These are phyloP conservation scores for Calonectria crousiana DNA, from an alignment of 2,329 filamentous ascomycete genomes.

Conservation along the genomic window DNA sequence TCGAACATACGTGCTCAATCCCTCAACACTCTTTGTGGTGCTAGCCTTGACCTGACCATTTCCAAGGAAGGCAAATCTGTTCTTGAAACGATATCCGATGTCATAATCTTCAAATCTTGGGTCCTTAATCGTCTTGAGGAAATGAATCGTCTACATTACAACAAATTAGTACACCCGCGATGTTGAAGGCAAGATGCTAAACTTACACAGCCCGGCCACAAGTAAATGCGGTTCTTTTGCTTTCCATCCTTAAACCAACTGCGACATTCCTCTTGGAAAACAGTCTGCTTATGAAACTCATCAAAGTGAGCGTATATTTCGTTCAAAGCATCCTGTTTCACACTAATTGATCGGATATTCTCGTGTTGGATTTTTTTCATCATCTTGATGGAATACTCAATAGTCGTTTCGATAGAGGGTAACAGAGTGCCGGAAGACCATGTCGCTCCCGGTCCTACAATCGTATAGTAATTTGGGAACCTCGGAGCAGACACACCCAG, in stretches of 20 bases:
- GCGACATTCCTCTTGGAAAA: slow-evolving; percentile 49
- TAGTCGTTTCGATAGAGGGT: slow-evolving; percentile 58
- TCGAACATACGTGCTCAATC: slow-evolving; percentile 58
- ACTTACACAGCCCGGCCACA: slow-evolving; percentile 50
- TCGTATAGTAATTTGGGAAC: slow-evolving; percentile 60
- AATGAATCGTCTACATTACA: slow-evolving; percentile 48
- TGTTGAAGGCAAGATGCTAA: neutral
- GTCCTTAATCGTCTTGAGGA: slow-evolving; percentile 52
- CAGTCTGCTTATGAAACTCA: slow-evolving; percentile 48
- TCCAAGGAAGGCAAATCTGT: slow-evolving; percentile 53
- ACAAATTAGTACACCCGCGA: neutral
- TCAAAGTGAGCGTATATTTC: slow-evolving; percentile 50
- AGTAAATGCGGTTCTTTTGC: slow-evolving; percentile 48
- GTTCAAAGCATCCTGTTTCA: slow-evolving; percentile 49
- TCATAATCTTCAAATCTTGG: slow-evolving; percentile 50
- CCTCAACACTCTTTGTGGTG: slow-evolving; percentile 51
- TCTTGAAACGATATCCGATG: slow-evolving; percentile 49
- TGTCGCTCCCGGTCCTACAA: slow-evolving; percentile 55
- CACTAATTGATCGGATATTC: slow-evolving; percentile 49
- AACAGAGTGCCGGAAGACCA: slow-evolving; percentile 58
- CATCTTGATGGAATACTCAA: slow-evolving; percentile 53
- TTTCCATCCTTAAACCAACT: slow-evolving; percentile 52
- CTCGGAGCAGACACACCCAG: slow-evolving; percentile 58
- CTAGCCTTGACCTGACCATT: slow-evolving; percentile 60
- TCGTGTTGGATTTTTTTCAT: slow-evolving; percentile 54